Evolutionary conservation across 306 rosid species (phyloP).

Genomic region (Cucumis melo): DNA sequence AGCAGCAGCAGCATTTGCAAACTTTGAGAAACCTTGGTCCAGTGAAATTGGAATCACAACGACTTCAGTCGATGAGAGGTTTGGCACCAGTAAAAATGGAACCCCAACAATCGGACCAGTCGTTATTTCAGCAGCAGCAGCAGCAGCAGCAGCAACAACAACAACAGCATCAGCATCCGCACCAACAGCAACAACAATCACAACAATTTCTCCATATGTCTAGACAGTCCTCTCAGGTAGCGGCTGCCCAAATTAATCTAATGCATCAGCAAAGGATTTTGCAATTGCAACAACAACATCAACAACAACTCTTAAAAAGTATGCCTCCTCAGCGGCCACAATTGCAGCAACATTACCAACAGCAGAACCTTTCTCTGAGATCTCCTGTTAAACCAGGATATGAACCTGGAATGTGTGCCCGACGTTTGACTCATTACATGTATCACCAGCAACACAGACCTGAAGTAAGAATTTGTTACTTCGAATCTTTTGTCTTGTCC

Average conservation of each 20-base stretch:
- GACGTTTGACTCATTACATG: conserved; percentile 90
- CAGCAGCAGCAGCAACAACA: conserved; percentile 7
- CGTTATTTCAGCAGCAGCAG: conserved; percentile 54
- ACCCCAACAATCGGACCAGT: conserved; percentile 74
- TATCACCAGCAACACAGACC: conserved; percentile 92
- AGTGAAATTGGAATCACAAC: conserved; percentile 74
- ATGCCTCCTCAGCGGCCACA: conserved; percentile 86
- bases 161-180: conserved; percentile 38
- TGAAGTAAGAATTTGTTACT: conserved; percentile 36
- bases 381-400: conserved; percentile 68
- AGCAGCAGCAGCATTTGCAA: conserved; percentile 41
- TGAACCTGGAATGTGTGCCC: conserved; percentile 98
- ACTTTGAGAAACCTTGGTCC: conserved; percentile 49
- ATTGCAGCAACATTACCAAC: conserved; percentile 72
- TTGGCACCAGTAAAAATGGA: conserved; percentile 65
- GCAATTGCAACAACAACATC: conserved; percentile 80
- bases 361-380: conserved; percentile 60
- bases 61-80: conserved; percentile 55
- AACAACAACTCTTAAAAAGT: conserved; percentile 73
- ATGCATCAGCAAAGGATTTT: conserved; percentile 68
- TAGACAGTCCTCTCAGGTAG: conserved; percentile 70
- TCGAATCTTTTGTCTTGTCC: neutral
- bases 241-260: conserved; percentile 80
- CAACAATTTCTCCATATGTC: conserved; percentile 85
- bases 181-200: conserved; percentile 41